Base-by-base conservation (phyloP, 805 yeast species). In the Barnettozyma californica region DNA sequence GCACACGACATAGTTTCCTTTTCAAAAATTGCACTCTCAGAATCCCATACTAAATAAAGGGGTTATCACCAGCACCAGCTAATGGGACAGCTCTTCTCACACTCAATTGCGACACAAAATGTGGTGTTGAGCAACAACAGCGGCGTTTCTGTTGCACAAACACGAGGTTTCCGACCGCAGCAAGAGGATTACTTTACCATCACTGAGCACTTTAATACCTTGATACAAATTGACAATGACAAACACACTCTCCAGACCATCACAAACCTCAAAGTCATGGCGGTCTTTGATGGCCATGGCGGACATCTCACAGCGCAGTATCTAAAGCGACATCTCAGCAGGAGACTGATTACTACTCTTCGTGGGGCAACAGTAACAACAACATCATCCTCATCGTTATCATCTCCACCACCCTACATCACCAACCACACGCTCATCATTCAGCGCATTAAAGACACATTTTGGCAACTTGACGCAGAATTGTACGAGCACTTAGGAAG, bases 261-360 rank as follows among this genome's bases (percentile, higher is more conserved):
- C 1, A 19, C 64, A 5, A 56, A 56, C 45, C 40, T 58, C 11
- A 70, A 72, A 48, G 73, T 85, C 3, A 84, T 82, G 62, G 89
- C 84, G 0, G 85, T 86, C 1, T 86, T 83, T 64, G 95, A 86
- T 64, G 95, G 95, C 2, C 95, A 86, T 63, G 95, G 95, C 2
- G 91, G 92, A 14, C 70, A 75, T 6, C 74, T 75, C 23, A 74
- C 85, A 20, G 81, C 91, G 1, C 72, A 71, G 33, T 77, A 68
- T 52, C 64, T 85, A 5, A 71, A 81, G 38, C 58, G 60, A 19
- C 64, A 61, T 41, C 53, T 60, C 13, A 62, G 65, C 23, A 63
- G 62, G 10, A 48, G 42, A 23, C 44, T 55, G 27, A 16, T 51
- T n/a, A 10, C 41, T 11, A 13, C 41, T 8, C 41, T 38, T 14